A percentile compares a stretch with the other conserved stretches of the same genome.
These are phyloP conservation scores for Taphrina wiesneri DNA, from an alignment of 1,139 yeast genomes.

Conservation along the genomic window DNA sequence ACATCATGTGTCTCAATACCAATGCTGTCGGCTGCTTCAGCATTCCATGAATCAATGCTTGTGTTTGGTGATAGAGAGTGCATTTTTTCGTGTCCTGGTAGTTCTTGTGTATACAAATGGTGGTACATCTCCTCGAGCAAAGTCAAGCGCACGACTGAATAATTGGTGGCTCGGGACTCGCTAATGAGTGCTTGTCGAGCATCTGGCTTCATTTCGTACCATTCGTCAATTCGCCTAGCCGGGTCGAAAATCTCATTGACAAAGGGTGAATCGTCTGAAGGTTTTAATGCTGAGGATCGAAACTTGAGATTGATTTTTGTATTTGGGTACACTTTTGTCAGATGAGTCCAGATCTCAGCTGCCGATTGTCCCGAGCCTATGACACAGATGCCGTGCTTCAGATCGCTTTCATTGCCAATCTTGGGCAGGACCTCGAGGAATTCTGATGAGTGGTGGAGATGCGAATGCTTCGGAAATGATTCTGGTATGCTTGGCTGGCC, in stretches of 20 bases:
- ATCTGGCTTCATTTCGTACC: constrained; percentile 36
- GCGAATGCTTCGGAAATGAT: constrained; percentile 13
- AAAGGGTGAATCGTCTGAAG: constrained; percentile 42
- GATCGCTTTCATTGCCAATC: neutral
- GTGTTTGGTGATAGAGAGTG: constrained; percentile 23
- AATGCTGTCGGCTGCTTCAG: constrained; percentile 1
- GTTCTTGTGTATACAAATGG: constrained; percentile 39
- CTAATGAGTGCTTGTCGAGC: constrained; percentile 35
- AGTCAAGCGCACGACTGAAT: constrained; percentile 41
- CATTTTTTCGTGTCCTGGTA: constrained; percentile 18
- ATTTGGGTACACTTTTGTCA: constrained; percentile 35
- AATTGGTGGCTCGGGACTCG: constrained; percentile 39
- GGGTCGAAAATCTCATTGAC: constrained; percentile 42
- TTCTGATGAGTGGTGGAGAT: constrained; percentile 34
- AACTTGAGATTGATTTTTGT: constrained; percentile 38
- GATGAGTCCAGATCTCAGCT: constrained; percentile 40
- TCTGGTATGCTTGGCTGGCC: constrained; percentile 39
- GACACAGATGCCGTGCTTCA: constrained; percentile 38
- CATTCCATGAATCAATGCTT: neutral
- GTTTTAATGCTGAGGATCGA: constrained; percentile 40
- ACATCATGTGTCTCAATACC: constrained; percentile 9
- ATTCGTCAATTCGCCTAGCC: constrained; percentile 38
- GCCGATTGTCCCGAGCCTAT: constrained; percentile 42
- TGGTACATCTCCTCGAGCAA: constrained; percentile 40
- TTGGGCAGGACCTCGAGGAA: constrained; percentile 30